A percentile compares a stretch with the other conserved stretches of the same genome.
phyloP scores from a whole-genome alignment of 495 filamentous ascomycete species.

The Aspergillus indologenus region DNA sequence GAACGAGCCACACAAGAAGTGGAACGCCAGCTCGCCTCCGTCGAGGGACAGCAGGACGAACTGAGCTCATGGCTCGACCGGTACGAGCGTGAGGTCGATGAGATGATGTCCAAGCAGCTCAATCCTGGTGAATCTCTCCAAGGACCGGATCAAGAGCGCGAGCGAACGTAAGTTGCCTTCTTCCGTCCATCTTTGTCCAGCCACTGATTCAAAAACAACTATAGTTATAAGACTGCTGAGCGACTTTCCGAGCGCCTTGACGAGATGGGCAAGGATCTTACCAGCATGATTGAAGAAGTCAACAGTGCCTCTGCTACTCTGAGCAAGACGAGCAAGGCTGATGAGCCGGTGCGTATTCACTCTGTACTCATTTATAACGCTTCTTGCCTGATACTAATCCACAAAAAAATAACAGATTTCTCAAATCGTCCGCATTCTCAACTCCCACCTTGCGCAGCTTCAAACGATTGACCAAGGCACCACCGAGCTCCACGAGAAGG shows the following conservation, averaged over 20 bases:
- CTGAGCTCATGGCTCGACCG: conserved; percentile 76
- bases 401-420: conserved; percentile 59
- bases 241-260: conserved; percentile 81
- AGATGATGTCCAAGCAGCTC: conserved; percentile 72
- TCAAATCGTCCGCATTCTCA: conserved; percentile 90
- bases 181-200: not conserved
- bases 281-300: conserved; percentile 96
- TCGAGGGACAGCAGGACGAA: conserved; percentile 91
- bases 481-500: conserved; percentile 72
- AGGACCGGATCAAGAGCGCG: conserved; percentile 89
- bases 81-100: conserved; percentile 86
- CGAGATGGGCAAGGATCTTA: conserved; percentile 86
- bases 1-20: conserved; percentile 87
- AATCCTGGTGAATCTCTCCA: conserved; percentile 66
- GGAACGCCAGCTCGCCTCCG: conserved; percentile 79
- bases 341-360: conserved; percentile 76
- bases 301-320: conserved; percentile 80
- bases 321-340: conserved; percentile 81
- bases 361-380: not conserved
- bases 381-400: not conserved
- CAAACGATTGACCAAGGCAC: conserved; percentile 89
- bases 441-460: conserved; percentile 81
- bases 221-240: conserved; percentile 81
- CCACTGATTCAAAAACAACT: conserved; percentile 5
- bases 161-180: conserved; percentile 63